phyloP scores from a whole-genome alignment of 306 rosid genomes.

The Medicago arabica region DNA sequence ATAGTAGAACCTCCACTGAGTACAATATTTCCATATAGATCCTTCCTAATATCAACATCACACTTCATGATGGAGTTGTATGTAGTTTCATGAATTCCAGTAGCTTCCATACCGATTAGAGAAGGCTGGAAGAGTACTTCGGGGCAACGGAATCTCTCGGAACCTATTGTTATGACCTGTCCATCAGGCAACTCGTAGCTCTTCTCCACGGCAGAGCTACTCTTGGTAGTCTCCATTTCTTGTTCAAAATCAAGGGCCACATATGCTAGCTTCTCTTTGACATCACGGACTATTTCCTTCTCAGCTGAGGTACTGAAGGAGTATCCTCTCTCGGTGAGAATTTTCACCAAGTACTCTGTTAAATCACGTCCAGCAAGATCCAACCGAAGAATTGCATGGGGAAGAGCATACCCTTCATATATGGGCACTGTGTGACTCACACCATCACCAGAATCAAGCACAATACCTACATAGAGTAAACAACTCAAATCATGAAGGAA shows the following conservation, averaged over 20 bases:
- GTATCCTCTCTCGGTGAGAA: conserved; percentile 80
- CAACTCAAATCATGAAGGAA: conserved; percentile 13
- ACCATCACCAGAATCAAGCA: conserved; percentile 81
- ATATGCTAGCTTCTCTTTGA: conserved; percentile 76
- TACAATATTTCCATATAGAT: conserved; percentile 73
- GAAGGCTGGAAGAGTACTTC: conserved; percentile 86
- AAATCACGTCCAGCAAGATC: conserved; percentile 84
- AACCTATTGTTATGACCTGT: conserved; percentile 74
- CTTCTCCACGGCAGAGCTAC: conserved; percentile 72
- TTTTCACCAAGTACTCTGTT: conserved; percentile 68
- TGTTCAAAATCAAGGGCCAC: conserved; percentile 79
- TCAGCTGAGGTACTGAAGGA: conserved; percentile 75
- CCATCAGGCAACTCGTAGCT: conserved; percentile 79
- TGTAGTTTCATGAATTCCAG: conserved; percentile 78
- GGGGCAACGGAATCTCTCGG: conserved; percentile 84
- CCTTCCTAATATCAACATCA: conserved; percentile 81
- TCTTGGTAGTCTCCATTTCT: conserved; percentile 72
- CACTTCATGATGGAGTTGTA: conserved; percentile 84
- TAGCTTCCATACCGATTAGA: conserved; percentile 75
- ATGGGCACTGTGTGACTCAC: conserved; percentile 84
- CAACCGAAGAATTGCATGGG: conserved; percentile 76
- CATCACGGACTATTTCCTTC: conserved; percentile 82
- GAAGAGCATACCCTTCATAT: conserved; percentile 76
- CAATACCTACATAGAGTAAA: conserved; percentile 59
- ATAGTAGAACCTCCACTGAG: conserved; percentile 80